Percentiles rank a stretch among this genome's conserved stretches.
Conservation (phyloP, 768 basidiomycete species). For the Termitomyces bulborhizus region DNA sequence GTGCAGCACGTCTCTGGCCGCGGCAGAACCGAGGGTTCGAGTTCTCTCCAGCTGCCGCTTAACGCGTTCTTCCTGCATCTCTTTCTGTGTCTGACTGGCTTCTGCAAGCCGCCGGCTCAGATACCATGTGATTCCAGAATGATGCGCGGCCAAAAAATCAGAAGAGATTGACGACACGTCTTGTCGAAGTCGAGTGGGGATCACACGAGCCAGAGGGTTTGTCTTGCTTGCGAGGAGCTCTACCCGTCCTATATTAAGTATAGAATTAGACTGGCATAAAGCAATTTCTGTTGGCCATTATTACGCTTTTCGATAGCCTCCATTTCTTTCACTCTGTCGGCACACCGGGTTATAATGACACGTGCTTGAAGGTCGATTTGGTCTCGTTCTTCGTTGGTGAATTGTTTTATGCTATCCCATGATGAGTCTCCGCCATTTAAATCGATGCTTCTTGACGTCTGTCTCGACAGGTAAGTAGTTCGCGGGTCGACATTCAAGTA, state of each 20-base stretch:
- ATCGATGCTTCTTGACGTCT: slow-evolving; percentile 50
- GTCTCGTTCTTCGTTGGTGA: slow-evolving; percentile 89
- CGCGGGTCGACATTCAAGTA: slow-evolving; percentile 80
- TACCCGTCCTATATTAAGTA: slow-evolving; percentile 45
- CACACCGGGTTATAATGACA: slow-evolving; percentile 78
- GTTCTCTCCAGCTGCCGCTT: slow-evolving; percentile 83
- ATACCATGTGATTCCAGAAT: slow-evolving; percentile 89
- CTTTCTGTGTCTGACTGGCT: slow-evolving; percentile 71
- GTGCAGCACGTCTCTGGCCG: slow-evolving; percentile 53
- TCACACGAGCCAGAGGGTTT: slow-evolving; percentile 60
- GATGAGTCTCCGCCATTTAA: slow-evolving; percentile 36
- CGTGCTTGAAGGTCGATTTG: slow-evolving; percentile 93
- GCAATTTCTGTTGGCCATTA: slow-evolving; percentile 12
- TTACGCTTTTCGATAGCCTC: slow-evolving; percentile 86
- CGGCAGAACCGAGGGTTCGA: slow-evolving; percentile 77
- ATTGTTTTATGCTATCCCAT: slow-evolving; percentile 61
- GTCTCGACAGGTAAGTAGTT: slow-evolving; percentile 43
- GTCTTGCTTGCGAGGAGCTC: slow-evolving; percentile 60
- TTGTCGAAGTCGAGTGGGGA: slow-evolving; percentile 65
- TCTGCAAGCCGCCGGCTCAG: slow-evolving; percentile 77
- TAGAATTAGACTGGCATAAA: slow-evolving; percentile 7
- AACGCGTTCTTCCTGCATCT: slow-evolving; percentile 92
- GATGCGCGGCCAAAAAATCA: slow-evolving; percentile 85
- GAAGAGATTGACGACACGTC: slow-evolving; percentile 47
- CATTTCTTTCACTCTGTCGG: slow-evolving; percentile 82